Evolutionary conservation across 805 yeast genomes (phyloP).

Genomic region (Ogataea zsoltii): DNA sequence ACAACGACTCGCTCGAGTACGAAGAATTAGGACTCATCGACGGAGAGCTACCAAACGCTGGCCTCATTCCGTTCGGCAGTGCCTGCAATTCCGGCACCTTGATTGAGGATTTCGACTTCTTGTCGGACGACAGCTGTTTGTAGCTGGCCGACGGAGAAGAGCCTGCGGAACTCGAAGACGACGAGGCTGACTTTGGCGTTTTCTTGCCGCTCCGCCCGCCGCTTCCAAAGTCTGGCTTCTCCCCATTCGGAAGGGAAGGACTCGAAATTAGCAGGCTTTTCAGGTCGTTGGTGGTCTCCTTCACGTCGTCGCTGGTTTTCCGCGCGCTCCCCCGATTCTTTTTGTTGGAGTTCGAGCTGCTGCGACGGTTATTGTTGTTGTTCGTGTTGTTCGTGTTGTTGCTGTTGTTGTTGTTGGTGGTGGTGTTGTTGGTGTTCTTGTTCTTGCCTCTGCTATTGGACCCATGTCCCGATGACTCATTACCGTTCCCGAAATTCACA

Average conservation of each 20-base stretch:
- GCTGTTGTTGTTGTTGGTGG: slow-evolving; percentile 14
- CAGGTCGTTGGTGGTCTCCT: slow-evolving; percentile 23
- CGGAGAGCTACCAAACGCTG: slow-evolving; percentile 18
- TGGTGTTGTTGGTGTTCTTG: slow-evolving; percentile 16
- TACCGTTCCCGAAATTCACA: slow-evolving; percentile 28
- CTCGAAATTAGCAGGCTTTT: slow-evolving; percentile 21
- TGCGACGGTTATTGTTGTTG: slow-evolving; percentile 10
- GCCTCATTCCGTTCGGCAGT: slow-evolving; percentile 20
- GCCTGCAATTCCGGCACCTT: slow-evolving; percentile 14
- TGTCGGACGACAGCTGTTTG: slow-evolving; percentile 7
- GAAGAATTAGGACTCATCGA: slow-evolving; percentile 18
- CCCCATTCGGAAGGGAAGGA: slow-evolving; percentile 24
- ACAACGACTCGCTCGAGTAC: slow-evolving; percentile 13
- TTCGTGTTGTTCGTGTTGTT: too few species aligned
- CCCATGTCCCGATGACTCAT: not conserved
- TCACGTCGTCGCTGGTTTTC: slow-evolving; percentile 23
- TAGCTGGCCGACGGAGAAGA: slow-evolving; percentile 1
- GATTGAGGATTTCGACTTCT: not conserved
- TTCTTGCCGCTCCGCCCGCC: slow-evolving; percentile 6
- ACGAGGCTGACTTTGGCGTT: slow-evolving; percentile 2
- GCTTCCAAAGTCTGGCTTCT: slow-evolving; percentile 22
- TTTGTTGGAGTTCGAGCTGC: slow-evolving; percentile 14
- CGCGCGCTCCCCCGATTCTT: slow-evolving; percentile 18
- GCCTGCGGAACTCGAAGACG: not conserved
- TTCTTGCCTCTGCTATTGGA: slow-evolving; percentile 3